These are phyloP conservation scores for Magnaporthiopsis incrustans DNA, from an alignment of 2,329 filamentous ascomycete genomes.

Conservation along the genomic window DNA sequence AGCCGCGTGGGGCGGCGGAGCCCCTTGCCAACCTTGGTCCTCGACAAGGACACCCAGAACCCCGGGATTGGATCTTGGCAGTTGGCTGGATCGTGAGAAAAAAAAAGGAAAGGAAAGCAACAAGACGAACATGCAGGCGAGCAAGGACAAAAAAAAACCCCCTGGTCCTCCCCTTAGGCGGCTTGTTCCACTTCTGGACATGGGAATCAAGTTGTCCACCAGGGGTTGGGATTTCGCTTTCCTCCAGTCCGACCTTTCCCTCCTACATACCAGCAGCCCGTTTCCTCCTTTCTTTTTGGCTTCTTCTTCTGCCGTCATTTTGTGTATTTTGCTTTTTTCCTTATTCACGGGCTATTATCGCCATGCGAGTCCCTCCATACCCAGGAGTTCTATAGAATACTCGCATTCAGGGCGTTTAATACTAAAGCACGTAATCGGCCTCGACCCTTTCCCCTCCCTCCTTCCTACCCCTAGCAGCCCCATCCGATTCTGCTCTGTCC, in stretches of 20 bases:
- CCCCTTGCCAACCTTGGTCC: too few relatives aligned
- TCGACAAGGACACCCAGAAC: background rate
- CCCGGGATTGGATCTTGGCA: background rate
- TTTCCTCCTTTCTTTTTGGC: background rate
- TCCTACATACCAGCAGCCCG: background rate
- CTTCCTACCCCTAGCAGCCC: too few relatives aligned
- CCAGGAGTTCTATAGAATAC: background rate
- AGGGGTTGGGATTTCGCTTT: background rate
- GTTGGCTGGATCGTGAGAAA: background rate
- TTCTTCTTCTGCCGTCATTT: background rate
- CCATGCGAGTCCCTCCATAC: background rate
- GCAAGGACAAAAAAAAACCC: background rate
- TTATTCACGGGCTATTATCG: background rate
- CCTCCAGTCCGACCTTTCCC: background rate
- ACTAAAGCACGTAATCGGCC: background rate
- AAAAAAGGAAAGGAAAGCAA: background rate
- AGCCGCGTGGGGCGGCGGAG: background rate
- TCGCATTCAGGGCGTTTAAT: background rate
- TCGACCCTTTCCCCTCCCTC: too few relatives aligned
- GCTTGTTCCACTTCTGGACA: background rate
- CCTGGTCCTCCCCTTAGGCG: background rate
- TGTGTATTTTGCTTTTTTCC: background rate
- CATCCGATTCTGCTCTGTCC: background rate
- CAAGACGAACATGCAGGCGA: background rate
- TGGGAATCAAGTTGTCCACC: background rate